These are phyloP conservation scores for Taxawa tesnikishii DNA, from an alignment of 2,329 filamentous ascomycete genomes.

Conservation along the genomic window DNA sequence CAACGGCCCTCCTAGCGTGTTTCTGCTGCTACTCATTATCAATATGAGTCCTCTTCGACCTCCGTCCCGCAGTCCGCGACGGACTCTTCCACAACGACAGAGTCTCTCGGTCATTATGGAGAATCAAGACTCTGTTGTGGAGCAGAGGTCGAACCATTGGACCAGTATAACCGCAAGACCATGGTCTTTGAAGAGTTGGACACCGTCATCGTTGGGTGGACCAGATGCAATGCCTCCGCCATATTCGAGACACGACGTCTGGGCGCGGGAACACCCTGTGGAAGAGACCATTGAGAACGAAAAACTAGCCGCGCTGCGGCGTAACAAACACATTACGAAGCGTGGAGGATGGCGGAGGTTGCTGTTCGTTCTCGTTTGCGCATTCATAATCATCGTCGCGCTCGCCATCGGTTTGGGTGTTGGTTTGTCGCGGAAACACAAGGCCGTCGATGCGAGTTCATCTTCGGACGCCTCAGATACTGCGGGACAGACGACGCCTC, in stretches of 20 bases:
- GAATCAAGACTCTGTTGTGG: too few relatives aligned
- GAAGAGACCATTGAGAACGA: not conserved
- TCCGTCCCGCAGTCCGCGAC: too few relatives aligned
- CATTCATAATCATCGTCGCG: slow-evolving; percentile 20
- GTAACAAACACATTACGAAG: slow-evolving; percentile 1
- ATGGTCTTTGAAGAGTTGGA: too few relatives aligned
- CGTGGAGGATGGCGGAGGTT: slow-evolving; percentile 26
- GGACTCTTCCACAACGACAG: too few relatives aligned
- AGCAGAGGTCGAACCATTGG: too few relatives aligned
- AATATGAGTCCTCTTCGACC: too few relatives aligned
- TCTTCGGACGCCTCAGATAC: slow-evolving; percentile 2
- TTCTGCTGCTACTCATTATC: too few relatives aligned
- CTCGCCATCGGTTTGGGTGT: slow-evolving; percentile 27
- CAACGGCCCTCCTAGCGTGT: too few relatives aligned
- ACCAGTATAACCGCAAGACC: too few relatives aligned
- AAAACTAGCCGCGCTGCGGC: slow-evolving; percentile 2
- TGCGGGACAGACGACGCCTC: slow-evolving; percentile 8
- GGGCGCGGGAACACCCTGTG: not conserved
- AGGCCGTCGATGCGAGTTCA: not conserved
- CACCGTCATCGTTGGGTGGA: too few relatives aligned
- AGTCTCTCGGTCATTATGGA: too few relatives aligned
- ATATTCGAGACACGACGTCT: not conserved
- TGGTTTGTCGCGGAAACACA: slow-evolving; percentile 16
- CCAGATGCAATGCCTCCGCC: too few relatives aligned
- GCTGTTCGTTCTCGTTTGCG: slow-evolving; percentile 22